Evolutionary conservation across 345 rosid species (phyloP), one percentile per base, ranked within the genome.

Genomic region (Sapria himalayana): DNA sequence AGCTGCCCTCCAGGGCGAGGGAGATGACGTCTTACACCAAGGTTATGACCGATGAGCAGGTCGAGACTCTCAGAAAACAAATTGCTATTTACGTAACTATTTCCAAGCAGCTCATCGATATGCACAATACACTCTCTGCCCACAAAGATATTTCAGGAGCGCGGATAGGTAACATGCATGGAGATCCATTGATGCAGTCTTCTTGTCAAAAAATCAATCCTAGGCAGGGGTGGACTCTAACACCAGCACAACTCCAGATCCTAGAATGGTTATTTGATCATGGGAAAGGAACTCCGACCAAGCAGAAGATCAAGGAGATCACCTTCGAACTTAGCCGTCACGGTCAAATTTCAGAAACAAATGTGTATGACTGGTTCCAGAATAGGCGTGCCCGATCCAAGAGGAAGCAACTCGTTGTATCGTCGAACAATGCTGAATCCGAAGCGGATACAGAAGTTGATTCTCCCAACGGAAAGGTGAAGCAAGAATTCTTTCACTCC

Each of bases 201-300:
- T 52, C 59, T 5, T 84, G 78, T 12, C 94, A 79, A 52, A 89
- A 76, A 60, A 79, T 89, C 55, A 72, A 76, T 6, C 91, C 93
- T 11, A 79, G 98, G 48, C 98, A 89, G 58, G 69, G 98, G 34
- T 89, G 95, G 98, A 89, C 94, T 51, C 98, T 94, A 7, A 79
- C 98, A 4, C 84, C 94, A 0, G 49, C 76, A 6, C 98, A 89
- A 58, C 95, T 89, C 54, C 94, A 82, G 40, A 74, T 82, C 60
- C 65, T 89, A 3, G 98, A 89, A 66, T 71, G 73, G 31, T 68
- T 82, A 32, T 89, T 89, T 39, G 86, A 79, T 37, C 86, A 82
- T 63, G 98, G 98, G 37, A 82, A 65, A 14, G 98, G 98, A 20
- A 89, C 98, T 41, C 98, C 98, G 0, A 82, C 73, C 69, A 89